Percentiles rank a stretch among this genome's conserved stretches.
phyloP scores from a whole-genome alignment of 106 monocot genomes.

The Platanthera zijinensis region DNA sequence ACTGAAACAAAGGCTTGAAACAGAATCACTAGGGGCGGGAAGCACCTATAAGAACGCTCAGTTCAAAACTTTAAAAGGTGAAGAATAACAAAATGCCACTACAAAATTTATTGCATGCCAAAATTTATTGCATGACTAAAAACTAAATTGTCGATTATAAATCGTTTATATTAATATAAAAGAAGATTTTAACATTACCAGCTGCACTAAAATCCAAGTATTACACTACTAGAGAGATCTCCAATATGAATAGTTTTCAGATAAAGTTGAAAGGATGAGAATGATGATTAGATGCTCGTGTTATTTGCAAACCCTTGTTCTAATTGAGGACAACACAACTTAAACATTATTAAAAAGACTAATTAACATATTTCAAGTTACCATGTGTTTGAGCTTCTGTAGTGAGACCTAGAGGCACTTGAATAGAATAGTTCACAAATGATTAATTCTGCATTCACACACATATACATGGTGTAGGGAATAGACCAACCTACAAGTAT shows the following conservation, averaged over 20 bases:
- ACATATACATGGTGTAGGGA: too few relatives aligned
- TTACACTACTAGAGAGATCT: not conserved
- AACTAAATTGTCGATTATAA: not conserved
- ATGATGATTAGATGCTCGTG: not conserved
- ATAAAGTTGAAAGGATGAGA: not conserved
- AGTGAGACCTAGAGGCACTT: not conserved
- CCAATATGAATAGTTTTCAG: not conserved
- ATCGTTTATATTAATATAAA: not conserved
- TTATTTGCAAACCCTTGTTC: not conserved
- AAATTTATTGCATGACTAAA: not conserved
- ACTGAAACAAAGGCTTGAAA: conserved; percentile 91
- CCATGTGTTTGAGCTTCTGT: not conserved
- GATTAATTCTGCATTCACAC: too few relatives aligned
- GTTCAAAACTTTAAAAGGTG: not conserved
- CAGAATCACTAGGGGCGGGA: conserved; percentile 70
- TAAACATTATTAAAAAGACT: not conserved
- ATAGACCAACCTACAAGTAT: too few relatives aligned
- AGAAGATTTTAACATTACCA: not conserved
- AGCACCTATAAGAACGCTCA: conserved; percentile 38
- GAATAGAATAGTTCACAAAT: too few relatives aligned
- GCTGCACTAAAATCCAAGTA: not conserved
- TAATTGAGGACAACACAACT: not conserved
- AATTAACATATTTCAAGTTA: not conserved
- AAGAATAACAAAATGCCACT: not conserved
- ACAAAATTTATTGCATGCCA: not conserved